A percentile compares a stretch with the other conserved stretches of the same genome.
Conservation (phyloP, 2,329 filamentous ascomycete genomes). For the Pseudocercospora vitis region DNA sequence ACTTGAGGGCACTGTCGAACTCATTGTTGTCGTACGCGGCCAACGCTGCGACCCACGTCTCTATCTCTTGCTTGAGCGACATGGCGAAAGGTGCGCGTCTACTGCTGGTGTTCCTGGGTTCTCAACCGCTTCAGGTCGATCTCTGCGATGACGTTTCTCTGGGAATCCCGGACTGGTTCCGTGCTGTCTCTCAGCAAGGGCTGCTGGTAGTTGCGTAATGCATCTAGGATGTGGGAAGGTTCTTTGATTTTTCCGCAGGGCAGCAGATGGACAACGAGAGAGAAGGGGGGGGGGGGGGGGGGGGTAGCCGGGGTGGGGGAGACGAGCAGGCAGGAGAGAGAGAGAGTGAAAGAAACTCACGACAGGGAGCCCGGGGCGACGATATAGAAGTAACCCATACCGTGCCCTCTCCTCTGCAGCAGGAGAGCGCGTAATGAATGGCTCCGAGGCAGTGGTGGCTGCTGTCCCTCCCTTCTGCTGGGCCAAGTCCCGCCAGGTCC, state of each 20-base stretch:
- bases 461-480: neutral
- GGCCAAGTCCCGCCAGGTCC: constrained; percentile 14
- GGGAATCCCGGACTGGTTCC: constrained; percentile 17
- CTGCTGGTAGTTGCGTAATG: constrained; percentile 19
- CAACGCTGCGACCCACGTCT: constrained; percentile 94
- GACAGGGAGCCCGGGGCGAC: constrained; percentile 17
- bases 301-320: too few species aligned
- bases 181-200: constrained; percentile 18
- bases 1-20: constrained; percentile 81
- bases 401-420: constrained; percentile 8
- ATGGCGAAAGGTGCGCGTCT: constrained; percentile 35
- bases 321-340: constrained; percentile 3
- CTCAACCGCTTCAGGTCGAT: neutral
- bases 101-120: neutral
- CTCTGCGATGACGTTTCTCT: neutral
- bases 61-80: constrained; percentile 77
- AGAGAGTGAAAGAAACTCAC: constrained; percentile 21
- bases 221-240: constrained; percentile 14
- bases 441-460: constrained; percentile 25
- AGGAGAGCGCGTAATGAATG: constrained; percentile 31
- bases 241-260: constrained; percentile 21
- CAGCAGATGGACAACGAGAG: constrained; percentile 22
- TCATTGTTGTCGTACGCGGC: constrained; percentile 95
- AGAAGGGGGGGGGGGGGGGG: constrained; percentile 3
- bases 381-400: constrained; percentile 19